Percentiles rank a stretch among this genome's conserved stretches.
Conservation (phyloP, 2,329 filamentous ascomycete species). For the Chrysosporium queenslandicum region DNA sequence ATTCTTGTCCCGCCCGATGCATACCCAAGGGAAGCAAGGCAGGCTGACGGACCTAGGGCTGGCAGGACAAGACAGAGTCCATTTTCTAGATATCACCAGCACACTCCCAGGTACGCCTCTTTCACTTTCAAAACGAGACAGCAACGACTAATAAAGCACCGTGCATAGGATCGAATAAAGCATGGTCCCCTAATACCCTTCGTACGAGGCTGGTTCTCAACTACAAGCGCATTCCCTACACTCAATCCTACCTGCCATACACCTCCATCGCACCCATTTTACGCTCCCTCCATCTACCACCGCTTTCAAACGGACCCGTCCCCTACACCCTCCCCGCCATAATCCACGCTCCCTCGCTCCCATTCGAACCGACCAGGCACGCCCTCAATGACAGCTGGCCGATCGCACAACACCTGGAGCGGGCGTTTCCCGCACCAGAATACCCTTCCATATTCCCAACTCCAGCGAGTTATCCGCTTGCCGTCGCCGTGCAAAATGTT, state of each 20-base stretch:
- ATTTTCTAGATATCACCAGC: slow-evolving; percentile 17
- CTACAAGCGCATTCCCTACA: slow-evolving; percentile 34
- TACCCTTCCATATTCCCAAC: slow-evolving; percentile 27
- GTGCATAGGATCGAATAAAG: slow-evolving; percentile 9
- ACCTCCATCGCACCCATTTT: slow-evolving; percentile 33
- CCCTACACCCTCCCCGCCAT: slow-evolving; percentile 34
- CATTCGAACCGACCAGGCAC: background rate
- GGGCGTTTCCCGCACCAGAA: slow-evolving; percentile 29
- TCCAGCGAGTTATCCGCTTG: slow-evolving; percentile 24
- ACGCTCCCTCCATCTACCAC: slow-evolving; percentile 19
- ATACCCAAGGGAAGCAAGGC: background rate
- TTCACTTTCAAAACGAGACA: background rate
- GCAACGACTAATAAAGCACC: background rate
- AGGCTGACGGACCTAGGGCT: background rate
- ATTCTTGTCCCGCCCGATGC: background rate
- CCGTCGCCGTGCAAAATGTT: slow-evolving; percentile 22
- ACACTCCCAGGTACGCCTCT: slow-evolving; percentile 2
- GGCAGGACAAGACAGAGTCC: slow-evolving; percentile 10
- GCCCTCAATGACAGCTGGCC: slow-evolving; percentile 26
- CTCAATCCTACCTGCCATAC: slow-evolving; percentile 33
- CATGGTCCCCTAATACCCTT: slow-evolving; percentile 31
- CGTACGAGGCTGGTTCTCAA: slow-evolving; percentile 36
- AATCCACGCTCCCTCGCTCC: slow-evolving; percentile 27
- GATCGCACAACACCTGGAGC: slow-evolving; percentile 33
- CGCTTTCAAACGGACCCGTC: slow-evolving; percentile 5